Percentiles rank a stretch among this genome's conserved stretches.
phyloP scores from a whole-genome alignment of 768 basidiomycete species.

The Saitozyma sp. region DNA sequence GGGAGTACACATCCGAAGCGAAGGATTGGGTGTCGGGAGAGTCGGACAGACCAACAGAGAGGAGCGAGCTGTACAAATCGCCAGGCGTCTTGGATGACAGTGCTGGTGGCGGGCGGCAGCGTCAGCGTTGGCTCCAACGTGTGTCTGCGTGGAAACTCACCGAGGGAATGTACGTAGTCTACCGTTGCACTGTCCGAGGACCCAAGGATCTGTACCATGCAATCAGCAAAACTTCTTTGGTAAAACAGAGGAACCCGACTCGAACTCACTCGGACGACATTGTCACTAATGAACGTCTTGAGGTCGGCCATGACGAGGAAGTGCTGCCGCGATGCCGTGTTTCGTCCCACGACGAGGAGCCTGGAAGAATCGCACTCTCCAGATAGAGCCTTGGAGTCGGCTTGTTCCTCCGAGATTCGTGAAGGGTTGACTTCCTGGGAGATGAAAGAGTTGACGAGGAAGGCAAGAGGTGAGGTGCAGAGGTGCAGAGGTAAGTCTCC shows the following conservation, averaged over 20 bases:
- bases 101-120: slow-evolving; percentile 55
- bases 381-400: no score
- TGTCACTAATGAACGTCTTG: slow-evolving; percentile 53
- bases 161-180: slow-evolving; percentile 83
- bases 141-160: slow-evolving; percentile 53
- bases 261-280: slow-evolving; percentile 47
- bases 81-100: slow-evolving; percentile 79
- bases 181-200: slow-evolving; percentile 79
- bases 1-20: slow-evolving; percentile 70
- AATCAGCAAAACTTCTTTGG: background rate
- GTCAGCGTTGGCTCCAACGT: background rate
- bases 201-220: slow-evolving; percentile 66
- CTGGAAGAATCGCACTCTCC: no score
- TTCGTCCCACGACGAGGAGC: no score
- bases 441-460: no score
- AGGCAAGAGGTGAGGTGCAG: no score
- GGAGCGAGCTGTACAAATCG: slow-evolving; percentile 71
- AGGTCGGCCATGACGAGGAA: slow-evolving; percentile 23
- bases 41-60: slow-evolving; percentile 75
- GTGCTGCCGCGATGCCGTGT: no score
- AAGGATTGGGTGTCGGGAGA: slow-evolving; percentile 78
- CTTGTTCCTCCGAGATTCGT: no score
- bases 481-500: no score
- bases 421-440: no score
- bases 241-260: no score